Conservation (phyloP, 2,329 filamentous ascomycete species). For the Aspergillus sp. region DNA sequence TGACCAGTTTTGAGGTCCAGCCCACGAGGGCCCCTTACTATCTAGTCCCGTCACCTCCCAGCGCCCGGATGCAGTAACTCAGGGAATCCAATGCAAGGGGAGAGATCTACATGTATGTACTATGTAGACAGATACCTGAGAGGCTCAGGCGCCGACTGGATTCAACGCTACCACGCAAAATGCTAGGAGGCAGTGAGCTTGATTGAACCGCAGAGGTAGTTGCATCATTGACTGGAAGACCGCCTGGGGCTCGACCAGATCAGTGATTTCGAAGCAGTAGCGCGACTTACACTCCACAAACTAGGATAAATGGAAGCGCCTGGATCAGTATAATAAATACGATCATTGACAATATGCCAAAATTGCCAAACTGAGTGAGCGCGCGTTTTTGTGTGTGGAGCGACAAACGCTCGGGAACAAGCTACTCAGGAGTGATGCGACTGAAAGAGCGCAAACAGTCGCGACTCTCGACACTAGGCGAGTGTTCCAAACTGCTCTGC, state of each 20-base stretch:
- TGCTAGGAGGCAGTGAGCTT: conserved; percentile 19
- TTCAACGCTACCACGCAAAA: conserved; percentile 9
- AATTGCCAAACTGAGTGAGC: background rate
- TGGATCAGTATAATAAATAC: background rate
- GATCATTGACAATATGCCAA: background rate
- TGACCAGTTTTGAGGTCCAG: conserved; percentile 8
- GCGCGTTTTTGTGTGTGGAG: background rate
- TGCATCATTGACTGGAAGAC: conserved; percentile 4
- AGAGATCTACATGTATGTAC: conserved; percentile 1
- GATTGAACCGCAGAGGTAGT: conserved; percentile 15
- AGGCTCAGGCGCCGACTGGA: background rate
- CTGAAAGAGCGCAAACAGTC: background rate
- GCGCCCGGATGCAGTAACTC: background rate
- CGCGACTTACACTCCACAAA: background rate
- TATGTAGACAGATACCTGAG: background rate
- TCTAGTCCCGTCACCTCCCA: background rate
- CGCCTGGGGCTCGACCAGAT: background rate
- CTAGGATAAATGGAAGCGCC: background rate
- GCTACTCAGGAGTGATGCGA: background rate
- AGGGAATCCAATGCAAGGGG: conserved; percentile 15
- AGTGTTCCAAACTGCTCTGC: background rate
- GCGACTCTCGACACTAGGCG: background rate
- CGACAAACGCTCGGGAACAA: background rate
- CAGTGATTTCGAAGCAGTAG: background rate
- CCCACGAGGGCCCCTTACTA: conserved; percentile 12